phyloP scores from a whole-genome alignment of 306 rosid species.

The Castanea mollissima region DNA sequence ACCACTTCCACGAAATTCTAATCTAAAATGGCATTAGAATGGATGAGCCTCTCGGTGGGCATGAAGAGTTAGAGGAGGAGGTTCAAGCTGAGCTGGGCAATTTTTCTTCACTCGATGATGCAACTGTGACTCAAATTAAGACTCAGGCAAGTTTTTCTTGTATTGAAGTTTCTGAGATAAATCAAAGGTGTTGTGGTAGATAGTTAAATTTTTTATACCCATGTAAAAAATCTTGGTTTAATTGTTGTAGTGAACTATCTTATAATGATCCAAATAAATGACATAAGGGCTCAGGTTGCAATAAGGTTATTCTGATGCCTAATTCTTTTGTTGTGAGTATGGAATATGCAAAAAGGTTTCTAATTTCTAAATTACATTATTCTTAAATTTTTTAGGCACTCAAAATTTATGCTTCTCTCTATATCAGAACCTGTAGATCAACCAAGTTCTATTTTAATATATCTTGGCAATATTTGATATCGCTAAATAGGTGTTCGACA shows the following conservation, averaged over 20 bases:
- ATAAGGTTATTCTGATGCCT: too few species aligned
- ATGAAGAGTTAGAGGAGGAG: conserved; percentile 47
- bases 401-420: too few species aligned
- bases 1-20: too few species aligned
- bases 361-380: too few species aligned
- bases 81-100: conserved; percentile 38
- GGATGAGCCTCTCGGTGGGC: conserved; percentile 4
- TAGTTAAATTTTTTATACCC: conserved; percentile 75
- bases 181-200: conserved; percentile 47
- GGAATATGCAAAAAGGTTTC: too few species aligned
- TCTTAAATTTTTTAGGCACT: too few species aligned
- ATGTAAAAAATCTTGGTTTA: conserved; percentile 40
- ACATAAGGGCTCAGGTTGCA: conserved; percentile 1
- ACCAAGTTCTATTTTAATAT: too few species aligned
- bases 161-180: conserved; percentile 20
- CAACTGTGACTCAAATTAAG: conserved; percentile 8
- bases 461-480: too few species aligned
- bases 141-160: conserved; percentile 2
- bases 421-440: too few species aligned
- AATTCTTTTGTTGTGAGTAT: too few species aligned
- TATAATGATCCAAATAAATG: conserved; percentile 25
- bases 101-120: neutral
- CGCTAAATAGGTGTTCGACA: too few species aligned
- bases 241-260: conserved; percentile 15
- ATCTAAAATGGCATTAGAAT: too few species aligned